Base-by-base conservation (phyloP, 2,329 filamentous ascomycete genomes). In the Karstenula rhodostoma region DNA sequence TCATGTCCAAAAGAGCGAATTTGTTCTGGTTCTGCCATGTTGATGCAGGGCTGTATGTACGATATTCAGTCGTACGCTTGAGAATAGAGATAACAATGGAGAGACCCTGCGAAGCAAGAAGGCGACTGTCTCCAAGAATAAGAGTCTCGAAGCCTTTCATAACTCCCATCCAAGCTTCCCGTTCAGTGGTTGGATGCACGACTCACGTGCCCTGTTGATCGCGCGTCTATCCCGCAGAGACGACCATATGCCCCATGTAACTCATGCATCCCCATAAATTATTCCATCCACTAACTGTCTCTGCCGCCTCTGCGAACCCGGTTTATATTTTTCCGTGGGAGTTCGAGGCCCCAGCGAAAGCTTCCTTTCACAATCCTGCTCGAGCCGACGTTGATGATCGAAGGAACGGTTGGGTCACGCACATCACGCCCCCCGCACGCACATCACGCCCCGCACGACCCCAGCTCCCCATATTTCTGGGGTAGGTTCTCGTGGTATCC, bases 1-100 rank as follows among this genome's bases (percentile, higher is more conserved):
- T 51, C 33, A 9, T 51, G 48, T 17, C 48, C 48, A 7, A 51
- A 51, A 12, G 48, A 51, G n/a, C 48, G 48, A n/a, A 51, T 51
- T 19, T 33, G 19, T 22, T 51, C 48, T 37, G 48, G 29, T 35
- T 51, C 48, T 35, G 48, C 44, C 44, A 47, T 47, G 7, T 43
- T 22, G 42, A 19, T 23, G 42, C 12, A 22, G 42, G 19, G 12
- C 19, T 44, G 42, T 1, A 7, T 6, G n/a, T 32, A 23, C 4
- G 12, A 12, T 47, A 10, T 13, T 27, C 15, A 29, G n/a, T 29
- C 12, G 17, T 29, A 29, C 5, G 15, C 23, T 17, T 17, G 10
- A 27, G 9, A 27, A 3, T 6, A 22, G 12, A 13, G 22, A 29
- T 2, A 47, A 27, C 12, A 17, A 47, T 13, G 19, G 9, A 17